Base-by-base conservation (phyloP, 1,139 yeast species). In the Saccharomyces pastorianus region DNA sequence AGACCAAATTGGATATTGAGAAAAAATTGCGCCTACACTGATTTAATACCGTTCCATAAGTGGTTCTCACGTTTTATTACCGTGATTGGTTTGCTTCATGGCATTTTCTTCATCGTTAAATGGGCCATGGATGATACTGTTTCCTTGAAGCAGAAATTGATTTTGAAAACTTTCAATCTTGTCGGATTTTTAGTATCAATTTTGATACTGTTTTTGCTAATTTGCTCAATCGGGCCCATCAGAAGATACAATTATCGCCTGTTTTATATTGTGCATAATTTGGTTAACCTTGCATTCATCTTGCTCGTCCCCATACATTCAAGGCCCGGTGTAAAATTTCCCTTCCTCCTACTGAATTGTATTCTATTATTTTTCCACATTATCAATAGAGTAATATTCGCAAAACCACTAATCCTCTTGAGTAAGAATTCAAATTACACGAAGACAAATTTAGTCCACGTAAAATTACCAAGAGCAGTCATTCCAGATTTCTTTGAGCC, bases 31-130 rank as follows among this genome's bases (percentile, higher is more conserved):
- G 73, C 88, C 28, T 90, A 91, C 67, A 72, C 89, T 52, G 78
- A 85, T 26, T 74, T 90, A 42, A 67, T 90, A 4, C 95, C 95
- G 0, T 74, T 89, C 48, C 98, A 91, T 71, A 89, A 88, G 67
- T 90, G 96, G 96, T 71, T 91, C 5, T 85, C 96, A 1, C 73
- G 96, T 51, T 69, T 85, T 4, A 80, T 88, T 28, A 82, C 88
- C 1, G 28, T 87, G 1, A 82, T 86, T 60, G 77, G 88, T 2
- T 58, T 81, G 0, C 56, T 79, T 8, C 98, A 91, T 65, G 84
- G 90, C 0, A 53, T 76, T 0, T 62, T 85, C 6, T 91, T 88
- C 65, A 59, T 81, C 25, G 75, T 76, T 13, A 78, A 77, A 53
- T 88, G 84, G 71, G 47, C 56, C 8, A 17, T 55, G 6, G 57